These are phyloP conservation scores for Candida boidinii DNA, from an alignment of 805 yeast species.

Conservation along the genomic window DNA sequence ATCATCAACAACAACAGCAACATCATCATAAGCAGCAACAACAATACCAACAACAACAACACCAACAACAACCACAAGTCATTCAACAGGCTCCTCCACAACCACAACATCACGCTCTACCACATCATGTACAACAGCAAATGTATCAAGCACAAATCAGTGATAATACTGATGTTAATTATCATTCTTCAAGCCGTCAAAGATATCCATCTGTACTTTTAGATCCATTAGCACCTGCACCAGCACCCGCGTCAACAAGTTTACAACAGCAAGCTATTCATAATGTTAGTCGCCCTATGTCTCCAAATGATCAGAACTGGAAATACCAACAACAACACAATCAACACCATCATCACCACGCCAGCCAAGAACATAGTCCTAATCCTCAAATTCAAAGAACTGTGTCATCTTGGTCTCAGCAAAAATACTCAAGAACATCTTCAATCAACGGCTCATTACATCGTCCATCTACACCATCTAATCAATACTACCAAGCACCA, in stretches of 20 bases:
- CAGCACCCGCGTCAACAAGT: neutral
- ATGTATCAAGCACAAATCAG: too few relatives aligned
- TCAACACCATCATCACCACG: neutral
- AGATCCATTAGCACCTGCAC: slow-evolving; percentile 42
- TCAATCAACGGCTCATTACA: neutral
- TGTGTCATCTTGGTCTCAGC: neutral
- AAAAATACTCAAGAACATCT: neutral
- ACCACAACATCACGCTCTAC: slow-evolving; percentile 9
- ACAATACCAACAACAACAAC: slow-evolving; percentile 7
- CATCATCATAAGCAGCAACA: slow-evolving; percentile 9
- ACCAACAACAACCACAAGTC: slow-evolving; percentile 3
- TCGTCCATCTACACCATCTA: slow-evolving; percentile 3
- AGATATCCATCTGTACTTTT: slow-evolving; percentile 39
- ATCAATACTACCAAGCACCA: slow-evolving; percentile 7
- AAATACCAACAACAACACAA: slow-evolving; percentile 1
- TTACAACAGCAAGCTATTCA: neutral
- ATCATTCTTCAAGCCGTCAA: slow-evolving; percentile 20
- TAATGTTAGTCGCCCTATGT: neutral
- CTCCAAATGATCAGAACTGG: neutral
- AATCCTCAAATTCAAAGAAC: neutral
- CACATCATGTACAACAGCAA: too few relatives aligned
- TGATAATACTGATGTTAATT: slow-evolving; percentile 17
- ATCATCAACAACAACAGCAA: slow-evolving; percentile 6
- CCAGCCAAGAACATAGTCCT: slow-evolving; percentile 1
- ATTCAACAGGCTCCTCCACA: slow-evolving; percentile 7